phyloP scores from a whole-genome alignment of 306 rosid species.

The Senna siamea region DNA sequence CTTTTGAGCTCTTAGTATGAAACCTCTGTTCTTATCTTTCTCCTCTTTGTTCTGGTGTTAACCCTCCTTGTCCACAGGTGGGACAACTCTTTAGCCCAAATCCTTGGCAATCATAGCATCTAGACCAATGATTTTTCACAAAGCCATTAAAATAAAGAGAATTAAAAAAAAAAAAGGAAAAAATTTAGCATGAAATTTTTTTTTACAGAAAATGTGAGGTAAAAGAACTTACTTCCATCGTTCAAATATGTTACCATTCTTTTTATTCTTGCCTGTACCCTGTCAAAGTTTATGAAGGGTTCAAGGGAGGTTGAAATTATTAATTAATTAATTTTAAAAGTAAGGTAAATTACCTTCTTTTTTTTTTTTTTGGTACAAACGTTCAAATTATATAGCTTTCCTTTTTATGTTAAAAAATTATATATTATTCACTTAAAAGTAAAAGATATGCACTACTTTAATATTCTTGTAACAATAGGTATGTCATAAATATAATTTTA shows the following conservation, averaged over 20 bases:
- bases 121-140: slow-evolving; percentile 29
- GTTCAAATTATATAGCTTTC: too few relatives aligned
- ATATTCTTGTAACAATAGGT: too few relatives aligned
- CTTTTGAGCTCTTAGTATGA: neutral
- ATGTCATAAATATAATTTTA: too few relatives aligned
- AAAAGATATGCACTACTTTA: too few relatives aligned
- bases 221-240: slow-evolving; percentile 80
- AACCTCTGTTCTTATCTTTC: slow-evolving; percentile 56
- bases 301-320: too few relatives aligned
- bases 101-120: slow-evolving; percentile 92
- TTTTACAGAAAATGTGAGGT: neutral
- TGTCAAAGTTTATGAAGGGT: slow-evolving; percentile 26
- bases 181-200: neutral
- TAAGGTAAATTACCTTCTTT: neutral
- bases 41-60: slow-evolving; percentile 93
- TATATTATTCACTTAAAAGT: too few relatives aligned
- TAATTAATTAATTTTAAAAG: too few relatives aligned
- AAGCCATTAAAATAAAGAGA: neutral
- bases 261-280: slow-evolving; percentile 90
- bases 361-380: too few relatives aligned
- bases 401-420: too few relatives aligned
- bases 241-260: slow-evolving; percentile 90
- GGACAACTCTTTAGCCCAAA: slow-evolving; percentile 88
- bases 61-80: slow-evolving; percentile 77
- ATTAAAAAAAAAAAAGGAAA: neutral